phyloP scores from a whole-genome alignment of 495 filamentous ascomycete genomes.

The Aspergillus mulundensis region DNA sequence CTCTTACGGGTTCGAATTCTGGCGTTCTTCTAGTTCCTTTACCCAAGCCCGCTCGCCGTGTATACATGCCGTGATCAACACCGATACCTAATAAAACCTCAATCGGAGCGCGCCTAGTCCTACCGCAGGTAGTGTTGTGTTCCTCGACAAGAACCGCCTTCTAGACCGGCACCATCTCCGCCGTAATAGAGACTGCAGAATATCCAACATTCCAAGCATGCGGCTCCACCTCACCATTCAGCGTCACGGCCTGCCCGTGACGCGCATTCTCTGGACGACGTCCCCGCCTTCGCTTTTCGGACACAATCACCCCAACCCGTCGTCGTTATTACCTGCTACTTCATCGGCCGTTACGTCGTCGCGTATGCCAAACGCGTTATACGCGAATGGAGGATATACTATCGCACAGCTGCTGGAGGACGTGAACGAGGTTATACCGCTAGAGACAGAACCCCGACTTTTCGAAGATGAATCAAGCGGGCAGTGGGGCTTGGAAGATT shows the following conservation, averaged over 20 bases:
- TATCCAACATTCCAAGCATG: conserved; percentile 43
- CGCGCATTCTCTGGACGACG: conserved; percentile 68
- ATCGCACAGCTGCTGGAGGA: conserved; percentile 79
- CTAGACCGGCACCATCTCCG: background rate
- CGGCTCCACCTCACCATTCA: conserved; percentile 78
- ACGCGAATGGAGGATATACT: conserved; percentile 56
- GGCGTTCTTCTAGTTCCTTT: background rate
- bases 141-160: background rate
- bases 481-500: conserved; percentile 89
- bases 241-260: conserved; percentile 74
- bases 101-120: background rate
- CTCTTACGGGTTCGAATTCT: background rate
- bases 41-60: background rate
- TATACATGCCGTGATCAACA: background rate
- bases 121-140: background rate
- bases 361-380: conserved; percentile 40
- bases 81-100: background rate
- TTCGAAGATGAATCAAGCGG: conserved; percentile 39
- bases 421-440: conserved; percentile 75
- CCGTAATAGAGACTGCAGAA: background rate
- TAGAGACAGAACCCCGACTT: conserved; percentile 59
- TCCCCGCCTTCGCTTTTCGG: conserved; percentile 32
- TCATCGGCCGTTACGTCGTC: conserved; percentile 36
- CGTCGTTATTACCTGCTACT: conserved; percentile 23
- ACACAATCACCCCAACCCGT: conserved; percentile 21